Percentiles rank a stretch among this genome's conserved stretches.
These are phyloP conservation scores for Alternaria triticina DNA, from an alignment of 2,329 filamentous ascomycete genomes.

Conservation along the genomic window DNA sequence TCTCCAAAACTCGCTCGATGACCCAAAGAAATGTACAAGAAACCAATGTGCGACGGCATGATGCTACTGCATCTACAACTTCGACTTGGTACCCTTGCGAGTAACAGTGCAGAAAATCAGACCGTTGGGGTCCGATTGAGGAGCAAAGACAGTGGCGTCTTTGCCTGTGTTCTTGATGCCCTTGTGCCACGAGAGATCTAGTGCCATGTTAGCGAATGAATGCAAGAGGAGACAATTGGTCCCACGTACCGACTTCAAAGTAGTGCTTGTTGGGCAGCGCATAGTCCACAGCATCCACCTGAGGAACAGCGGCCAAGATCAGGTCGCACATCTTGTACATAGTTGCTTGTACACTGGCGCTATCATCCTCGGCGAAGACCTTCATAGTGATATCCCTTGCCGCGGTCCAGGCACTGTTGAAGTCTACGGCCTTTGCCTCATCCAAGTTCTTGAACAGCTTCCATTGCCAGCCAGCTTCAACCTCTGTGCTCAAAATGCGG, in stretches of 20 bases:
- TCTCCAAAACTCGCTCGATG: conserved; percentile 16
- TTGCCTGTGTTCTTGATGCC: conserved; percentile 92
- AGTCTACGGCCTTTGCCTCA: conserved; percentile 72
- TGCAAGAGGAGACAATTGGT: not conserved
- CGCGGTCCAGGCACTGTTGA: conserved; percentile 78
- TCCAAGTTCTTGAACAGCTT: conserved; percentile 69
- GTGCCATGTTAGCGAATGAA: conserved; percentile 14
- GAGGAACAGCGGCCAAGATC: conserved; percentile 78
- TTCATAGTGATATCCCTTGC: conserved; percentile 88
- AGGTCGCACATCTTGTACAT: conserved; percentile 99
- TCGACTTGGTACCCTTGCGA: conserved; percentile 58
- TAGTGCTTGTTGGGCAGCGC: conserved; percentile 97
- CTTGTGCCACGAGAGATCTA: conserved; percentile 97
- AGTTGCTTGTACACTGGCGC: conserved; percentile 91
- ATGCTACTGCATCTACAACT: conserved; percentile 45
- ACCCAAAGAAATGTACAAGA: conserved; percentile 22
- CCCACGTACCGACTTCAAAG: conserved; percentile 83
- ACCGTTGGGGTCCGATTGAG: conserved; percentile 91
- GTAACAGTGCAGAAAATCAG: conserved; percentile 92
- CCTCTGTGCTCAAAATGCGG: conserved; percentile 91
- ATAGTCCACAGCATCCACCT: conserved; percentile 77
- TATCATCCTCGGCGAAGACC: conserved; percentile 88
- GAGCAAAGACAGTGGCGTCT: conserved; percentile 93
- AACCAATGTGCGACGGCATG: conserved; percentile 13
- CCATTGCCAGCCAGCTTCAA: conserved; percentile 89